Conservation (phyloP, 495 filamentous ascomycete genomes). For the Penicillium manginii region DNA sequence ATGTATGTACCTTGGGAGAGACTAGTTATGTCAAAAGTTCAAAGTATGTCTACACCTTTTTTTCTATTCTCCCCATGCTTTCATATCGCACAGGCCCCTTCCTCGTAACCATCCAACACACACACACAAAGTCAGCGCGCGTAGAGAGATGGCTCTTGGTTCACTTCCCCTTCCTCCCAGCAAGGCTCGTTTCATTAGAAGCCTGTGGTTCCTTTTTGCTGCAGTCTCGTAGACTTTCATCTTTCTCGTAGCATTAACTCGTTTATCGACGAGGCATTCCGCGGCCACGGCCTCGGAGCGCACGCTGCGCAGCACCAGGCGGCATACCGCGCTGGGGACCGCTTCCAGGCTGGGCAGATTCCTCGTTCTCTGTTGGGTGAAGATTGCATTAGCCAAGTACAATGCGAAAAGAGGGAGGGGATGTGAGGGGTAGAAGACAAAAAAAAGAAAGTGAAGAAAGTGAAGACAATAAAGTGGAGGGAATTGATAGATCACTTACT, state of each 20-base stretch:
- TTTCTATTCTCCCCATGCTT: conserved; percentile 11
- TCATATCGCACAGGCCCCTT: conserved; percentile 10
- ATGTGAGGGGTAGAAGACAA: background rate
- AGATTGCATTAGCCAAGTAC: conserved; percentile 23
- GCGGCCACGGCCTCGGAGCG: conserved; percentile 79
- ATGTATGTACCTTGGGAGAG: conserved; percentile 23
- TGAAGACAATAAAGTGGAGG: background rate
- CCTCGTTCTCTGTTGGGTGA: conserved; percentile 71
- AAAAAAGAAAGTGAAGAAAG: background rate
- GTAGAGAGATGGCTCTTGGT: too few species aligned
- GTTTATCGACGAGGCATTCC: conserved; percentile 74
- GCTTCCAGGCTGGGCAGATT: conserved; percentile 79
- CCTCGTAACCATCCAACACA: background rate
- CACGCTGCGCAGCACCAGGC: conserved; percentile 90
- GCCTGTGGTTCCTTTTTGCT: conserved; percentile 16
- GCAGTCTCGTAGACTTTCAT: conserved; percentile 23
- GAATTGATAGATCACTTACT: conserved; percentile 51
- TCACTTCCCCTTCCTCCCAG: background rate
- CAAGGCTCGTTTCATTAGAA: conserved; percentile 22
- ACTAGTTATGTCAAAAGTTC: conserved; percentile 6
- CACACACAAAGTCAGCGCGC: too few species aligned
- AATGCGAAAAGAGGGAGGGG: background rate
- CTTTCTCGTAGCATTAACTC: conserved; percentile 27
- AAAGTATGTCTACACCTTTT: conserved; percentile 23
- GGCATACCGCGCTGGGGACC: conserved; percentile 78